phyloP scores from a whole-genome alignment of 352 stramenopile species.

The Phytophthora tentaculata region DNA sequence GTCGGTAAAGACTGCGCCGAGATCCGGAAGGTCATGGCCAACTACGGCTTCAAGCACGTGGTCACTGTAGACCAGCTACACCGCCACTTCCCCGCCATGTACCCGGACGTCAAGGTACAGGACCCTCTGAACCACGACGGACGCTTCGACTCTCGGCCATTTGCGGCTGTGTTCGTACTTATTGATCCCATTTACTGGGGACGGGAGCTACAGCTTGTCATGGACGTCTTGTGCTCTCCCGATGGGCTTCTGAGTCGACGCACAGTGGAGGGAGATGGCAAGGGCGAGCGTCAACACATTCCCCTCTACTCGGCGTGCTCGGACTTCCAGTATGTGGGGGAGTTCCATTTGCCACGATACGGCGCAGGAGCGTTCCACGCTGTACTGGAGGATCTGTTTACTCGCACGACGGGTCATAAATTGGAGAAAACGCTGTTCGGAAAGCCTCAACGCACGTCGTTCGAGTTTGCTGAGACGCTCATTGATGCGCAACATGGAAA shows the following conservation, averaged over 20 bases:
- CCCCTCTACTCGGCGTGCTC: constrained; percentile 88
- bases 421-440: constrained; percentile 79
- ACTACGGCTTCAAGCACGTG: constrained; percentile 87
- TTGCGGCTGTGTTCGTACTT: constrained; percentile 76
- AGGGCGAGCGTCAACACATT: constrained; percentile 59
- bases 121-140: constrained; percentile 44
- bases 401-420: constrained; percentile 79
- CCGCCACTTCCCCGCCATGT: constrained; percentile 80
- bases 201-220: constrained; percentile 76
- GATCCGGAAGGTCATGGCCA: constrained; percentile 64
- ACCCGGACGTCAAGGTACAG: constrained; percentile 76
- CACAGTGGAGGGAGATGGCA: constrained; percentile 32
- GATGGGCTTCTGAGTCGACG: constrained; percentile 55
- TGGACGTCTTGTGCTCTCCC: constrained; percentile 74
- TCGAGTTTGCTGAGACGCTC: constrained; percentile 75
- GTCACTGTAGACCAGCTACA: constrained; percentile 81
- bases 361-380: constrained; percentile 83
- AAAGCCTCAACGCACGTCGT: constrained; percentile 82
- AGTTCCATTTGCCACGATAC: constrained; percentile 85
- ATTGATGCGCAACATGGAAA: constrained; percentile 73
- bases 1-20: constrained; percentile 83
- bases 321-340: constrained; percentile 89
- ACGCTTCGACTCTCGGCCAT: constrained; percentile 59
- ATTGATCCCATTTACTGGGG: constrained; percentile 85
- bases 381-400: constrained; percentile 82